Base-by-base conservation (phyloP, 306 rosid genomes). In the Cajanus cajan region DNA sequence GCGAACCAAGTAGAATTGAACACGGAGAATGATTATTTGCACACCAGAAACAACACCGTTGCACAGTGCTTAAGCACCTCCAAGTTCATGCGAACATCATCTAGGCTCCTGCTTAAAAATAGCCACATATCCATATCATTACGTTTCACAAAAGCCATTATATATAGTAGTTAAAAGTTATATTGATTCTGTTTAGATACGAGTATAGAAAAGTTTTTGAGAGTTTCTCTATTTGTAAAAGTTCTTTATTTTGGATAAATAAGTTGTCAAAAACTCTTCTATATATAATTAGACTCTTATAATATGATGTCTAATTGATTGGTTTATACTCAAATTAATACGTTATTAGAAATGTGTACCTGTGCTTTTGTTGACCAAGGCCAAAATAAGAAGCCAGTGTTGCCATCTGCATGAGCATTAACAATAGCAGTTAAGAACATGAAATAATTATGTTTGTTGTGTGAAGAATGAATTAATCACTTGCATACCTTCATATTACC, bases 31-130 rank as follows among this genome's bases (percentile, higher is more conserved):
- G 15, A 37, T 24, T 14, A 24, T 18, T 68, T 71, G 7, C 83
- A 47, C 85, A 95, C 99, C 98, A 96, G 80, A 82, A 96, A 91
- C 8, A 96, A 84, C 73, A 93, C 99, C 1, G 98, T 96, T 15
- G 99, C 99, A 66, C 99, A 96, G 19, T 93, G 85, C 87, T 95
- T 96, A 78, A 96, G 85, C 25, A 96, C 98, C 87, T 96, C 99
- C 86, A 96, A 82, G 77, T 96, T 96, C 99, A 96, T 93, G n/a
- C 99, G 90, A 72, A 93, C 99, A 71, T 96, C 99, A 67, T 96
- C 99, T 25, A 96, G 91, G 79, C 99, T 96, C 87, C 99, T 94
- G 89, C 62, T 34, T 68, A 67, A 73, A 15, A 61, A 65, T 6
- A 61, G 12, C 21, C 61, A 36, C 10, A 64, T 33, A 15, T n/a